These are phyloP conservation scores for Teunomyces lycoperdinae DNA, from an alignment of 805 yeast species.

Conservation along the genomic window DNA sequence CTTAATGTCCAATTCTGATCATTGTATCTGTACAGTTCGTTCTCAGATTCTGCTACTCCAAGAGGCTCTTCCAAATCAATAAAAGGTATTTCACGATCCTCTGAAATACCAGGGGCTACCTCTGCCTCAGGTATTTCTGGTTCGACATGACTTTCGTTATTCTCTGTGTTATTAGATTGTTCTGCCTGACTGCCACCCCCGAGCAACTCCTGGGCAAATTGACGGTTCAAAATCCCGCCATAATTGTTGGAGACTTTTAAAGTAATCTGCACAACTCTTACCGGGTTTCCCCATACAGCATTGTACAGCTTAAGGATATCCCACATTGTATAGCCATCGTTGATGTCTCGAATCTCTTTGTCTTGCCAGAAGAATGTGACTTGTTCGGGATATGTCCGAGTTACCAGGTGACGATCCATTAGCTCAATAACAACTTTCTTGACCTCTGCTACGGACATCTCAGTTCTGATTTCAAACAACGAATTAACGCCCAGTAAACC, in stretches of 20 bases:
- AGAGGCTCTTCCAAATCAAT: not conserved
- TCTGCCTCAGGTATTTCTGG: too few relatives aligned
- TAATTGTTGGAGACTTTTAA: not conserved
- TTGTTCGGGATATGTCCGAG: conserved; percentile 27
- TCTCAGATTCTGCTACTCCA: not conserved
- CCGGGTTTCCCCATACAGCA: not conserved
- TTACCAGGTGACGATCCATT: conserved; percentile 19
- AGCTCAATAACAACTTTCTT: conserved; percentile 17
- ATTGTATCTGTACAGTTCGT: not conserved
- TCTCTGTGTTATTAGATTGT: not conserved
- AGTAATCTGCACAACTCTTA: not conserved
- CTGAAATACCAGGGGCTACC: not conserved
- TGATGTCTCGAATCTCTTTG: conserved; percentile 1
- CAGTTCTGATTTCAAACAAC: conserved; percentile 19
- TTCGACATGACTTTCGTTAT: not conserved
- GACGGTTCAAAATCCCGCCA: conserved; percentile 24
- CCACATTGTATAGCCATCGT: not conserved
- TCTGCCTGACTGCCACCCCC: not conserved
- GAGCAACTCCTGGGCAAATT: conserved; percentile 23
- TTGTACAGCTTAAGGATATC: conserved; percentile 1
- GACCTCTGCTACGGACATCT: conserved; percentile 19
- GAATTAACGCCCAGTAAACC: conserved; percentile 15
- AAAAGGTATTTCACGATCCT: not conserved
- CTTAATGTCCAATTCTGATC: conserved; percentile 17
- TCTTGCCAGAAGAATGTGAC: conserved; percentile 14